These are phyloP conservation scores for Ophiocordyceps camponoti-saundersi DNA, from an alignment of 2,329 filamentous ascomycete genomes.

Conservation along the genomic window DNA sequence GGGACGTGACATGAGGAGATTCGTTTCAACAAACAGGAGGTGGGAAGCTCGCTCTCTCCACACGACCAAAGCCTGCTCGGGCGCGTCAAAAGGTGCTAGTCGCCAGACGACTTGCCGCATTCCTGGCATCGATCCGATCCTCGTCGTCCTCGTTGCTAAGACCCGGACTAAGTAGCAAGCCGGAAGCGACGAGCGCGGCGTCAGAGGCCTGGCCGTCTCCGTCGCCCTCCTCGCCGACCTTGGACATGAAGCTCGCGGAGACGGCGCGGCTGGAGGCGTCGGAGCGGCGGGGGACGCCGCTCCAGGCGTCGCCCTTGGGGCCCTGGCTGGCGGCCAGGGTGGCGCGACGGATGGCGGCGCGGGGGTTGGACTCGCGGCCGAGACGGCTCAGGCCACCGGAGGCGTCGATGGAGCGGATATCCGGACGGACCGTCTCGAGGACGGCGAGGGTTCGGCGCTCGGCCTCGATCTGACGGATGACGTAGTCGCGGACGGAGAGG, in stretches of 20 bases:
- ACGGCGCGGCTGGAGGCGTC: slow-evolving; percentile 66
- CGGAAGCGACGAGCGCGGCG: background rate
- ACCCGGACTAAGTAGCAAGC: slow-evolving; percentile 21
- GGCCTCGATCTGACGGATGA: slow-evolving; percentile 85
- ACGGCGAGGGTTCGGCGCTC: slow-evolving; percentile 83
- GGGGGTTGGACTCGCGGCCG: slow-evolving; percentile 74
- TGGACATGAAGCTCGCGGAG: slow-evolving; percentile 53
- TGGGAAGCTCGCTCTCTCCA: background rate
- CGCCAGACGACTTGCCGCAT: slow-evolving; percentile 83
- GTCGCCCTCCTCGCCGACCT: slow-evolving; percentile 44
- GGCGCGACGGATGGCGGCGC: slow-evolving; percentile 39
- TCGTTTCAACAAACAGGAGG: background rate
- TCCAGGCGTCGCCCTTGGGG: slow-evolving; percentile 97
- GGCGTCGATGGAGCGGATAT: slow-evolving; percentile 82
- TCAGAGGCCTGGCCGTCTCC: slow-evolving; percentile 18
- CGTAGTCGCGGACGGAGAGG: slow-evolving; percentile 75
- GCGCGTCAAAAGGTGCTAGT: slow-evolving; percentile 67
- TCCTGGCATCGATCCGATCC: slow-evolving; percentile 85
- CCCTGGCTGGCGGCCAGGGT: slow-evolving; percentile 80
- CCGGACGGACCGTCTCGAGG: slow-evolving; percentile 82
- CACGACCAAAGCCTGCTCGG: background rate
- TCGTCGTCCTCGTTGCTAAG: slow-evolving; percentile 60
- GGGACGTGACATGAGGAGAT: background rate
- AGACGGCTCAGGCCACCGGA: slow-evolving; percentile 80
- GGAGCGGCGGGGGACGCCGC: slow-evolving; percentile 69